Evolutionary conservation across 2,329 filamentous ascomycete species (phyloP).

Genomic region (Fusarium annulatum): DNA sequence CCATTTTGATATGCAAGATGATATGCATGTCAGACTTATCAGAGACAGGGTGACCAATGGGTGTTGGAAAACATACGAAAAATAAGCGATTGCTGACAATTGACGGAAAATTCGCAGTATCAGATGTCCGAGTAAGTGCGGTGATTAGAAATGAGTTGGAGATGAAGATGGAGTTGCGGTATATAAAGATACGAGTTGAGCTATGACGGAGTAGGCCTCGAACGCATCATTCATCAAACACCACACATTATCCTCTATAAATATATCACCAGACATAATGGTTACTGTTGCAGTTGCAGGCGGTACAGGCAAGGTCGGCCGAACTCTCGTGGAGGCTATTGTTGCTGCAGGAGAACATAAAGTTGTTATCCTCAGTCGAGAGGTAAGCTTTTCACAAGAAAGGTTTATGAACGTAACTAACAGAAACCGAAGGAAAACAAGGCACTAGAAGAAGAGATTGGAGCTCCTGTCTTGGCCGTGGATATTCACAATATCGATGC

Average conservation of each 20-base stretch:
- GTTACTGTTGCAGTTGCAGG: slow-evolving; percentile 13
- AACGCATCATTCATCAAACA: not conserved
- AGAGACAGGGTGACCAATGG: not conserved
- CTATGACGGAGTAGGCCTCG: fast-evolving
- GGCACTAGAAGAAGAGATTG: not conserved
- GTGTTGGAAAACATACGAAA: not conserved
- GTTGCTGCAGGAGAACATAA: not conserved
- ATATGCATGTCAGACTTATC: not conserved
- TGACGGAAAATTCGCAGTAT: not conserved
- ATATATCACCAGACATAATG: not conserved
- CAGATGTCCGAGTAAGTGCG: not conserved
- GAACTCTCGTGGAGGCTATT: slow-evolving; percentile 1
- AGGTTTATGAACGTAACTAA: fast-evolving
- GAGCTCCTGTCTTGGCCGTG: not conserved
- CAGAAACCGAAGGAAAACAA: not conserved
- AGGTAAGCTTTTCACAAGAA: fast-evolving
- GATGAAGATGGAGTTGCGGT: not conserved
- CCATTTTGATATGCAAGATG: not conserved
- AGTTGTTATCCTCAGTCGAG: not conserved
- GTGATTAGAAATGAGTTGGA: not conserved
- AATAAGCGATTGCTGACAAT: slow-evolving; percentile 9
- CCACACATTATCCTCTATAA: fast-evolving
- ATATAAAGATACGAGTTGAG: not conserved
- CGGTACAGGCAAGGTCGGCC: slow-evolving; percentile 15
- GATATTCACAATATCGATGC: not conserved